phyloP scores from a whole-genome alignment of 371 early-diverging fungal species.

The Polyrhizophydium stewartii region DNA sequence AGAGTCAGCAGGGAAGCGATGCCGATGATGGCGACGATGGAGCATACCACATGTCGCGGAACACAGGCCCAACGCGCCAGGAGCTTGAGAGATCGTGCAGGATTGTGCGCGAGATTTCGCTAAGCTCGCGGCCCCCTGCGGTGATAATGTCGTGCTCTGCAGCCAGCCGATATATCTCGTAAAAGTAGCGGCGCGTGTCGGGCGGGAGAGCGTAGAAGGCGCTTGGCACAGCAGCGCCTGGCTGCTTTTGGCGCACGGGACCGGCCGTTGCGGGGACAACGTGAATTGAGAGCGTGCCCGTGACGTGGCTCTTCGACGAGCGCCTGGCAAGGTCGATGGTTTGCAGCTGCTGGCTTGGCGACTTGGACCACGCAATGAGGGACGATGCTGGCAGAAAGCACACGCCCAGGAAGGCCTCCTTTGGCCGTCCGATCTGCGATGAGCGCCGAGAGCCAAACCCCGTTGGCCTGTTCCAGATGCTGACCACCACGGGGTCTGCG shows the following conservation, averaged over 20 bases:
- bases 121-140: slow-evolving; percentile 3
- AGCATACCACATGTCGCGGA: slow-evolving; percentile 9
- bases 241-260: neutral
- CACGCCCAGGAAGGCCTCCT: slow-evolving; percentile 29
- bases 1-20: no score
- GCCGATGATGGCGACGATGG: no score
- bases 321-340: slow-evolving; percentile 17
- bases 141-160: slow-evolving; percentile 13
- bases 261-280: slow-evolving; percentile 1
- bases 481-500: slow-evolving; percentile 11
- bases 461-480: slow-evolving; percentile 28
- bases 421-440: neutral
- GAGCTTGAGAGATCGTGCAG: slow-evolving; percentile 9
- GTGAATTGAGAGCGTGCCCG: slow-evolving; percentile 15
- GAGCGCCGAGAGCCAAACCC: neutral
- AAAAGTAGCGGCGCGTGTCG: slow-evolving; percentile 15
- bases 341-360: neutral
- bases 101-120: slow-evolving; percentile 2
- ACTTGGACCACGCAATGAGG: neutral
- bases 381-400: slow-evolving; percentile 9
- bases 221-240: no score
- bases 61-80: slow-evolving; percentile 21
- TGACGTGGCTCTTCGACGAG: slow-evolving; percentile 22
- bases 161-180: neutral
- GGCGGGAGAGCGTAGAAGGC: slow-evolving; percentile 21